These are phyloP conservation scores for Vitis hybrid DNA, from an alignment of 177 flowering plant species.

Conservation along the genomic window DNA sequence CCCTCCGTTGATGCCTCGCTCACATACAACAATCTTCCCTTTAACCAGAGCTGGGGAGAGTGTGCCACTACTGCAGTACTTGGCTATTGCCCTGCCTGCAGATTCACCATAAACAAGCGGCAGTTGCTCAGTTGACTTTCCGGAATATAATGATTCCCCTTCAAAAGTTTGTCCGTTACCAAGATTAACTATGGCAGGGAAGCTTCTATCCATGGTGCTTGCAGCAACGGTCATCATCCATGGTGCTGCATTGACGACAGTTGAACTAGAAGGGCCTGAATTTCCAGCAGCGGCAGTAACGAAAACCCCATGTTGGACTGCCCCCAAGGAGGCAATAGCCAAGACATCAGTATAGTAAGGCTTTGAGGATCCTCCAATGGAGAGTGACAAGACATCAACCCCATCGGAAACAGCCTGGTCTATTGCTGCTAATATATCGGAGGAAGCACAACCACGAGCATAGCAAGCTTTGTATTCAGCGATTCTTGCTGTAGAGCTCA, in stretches of 20 bases:
- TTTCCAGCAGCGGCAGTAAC: conserved; percentile 71
- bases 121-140: conserved; percentile 25
- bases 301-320: conserved; percentile 42
- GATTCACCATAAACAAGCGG: conserved; percentile 41
- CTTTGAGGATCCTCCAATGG: conserved; percentile 47
- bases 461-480: conserved; percentile 67
- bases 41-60: conserved; percentile 37
- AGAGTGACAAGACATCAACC: conserved; percentile 66
- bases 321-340: conserved; percentile 62
- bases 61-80: conserved; percentile 39
- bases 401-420: conserved; percentile 64
- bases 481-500: conserved; percentile 49
- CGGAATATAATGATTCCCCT: conserved; percentile 53
- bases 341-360: conserved; percentile 46
- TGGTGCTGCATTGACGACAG: conserved; percentile 56
- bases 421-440: conserved; percentile 67
- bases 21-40: conserved; percentile 59
- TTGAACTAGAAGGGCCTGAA: conserved; percentile 42
- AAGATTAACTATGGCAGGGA: conserved; percentile 48
- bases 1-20: conserved; percentile 37
- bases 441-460: conserved; percentile 38
- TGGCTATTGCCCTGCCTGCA: conserved; percentile 37
- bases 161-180: conserved; percentile 39
- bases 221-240: conserved; percentile 79
- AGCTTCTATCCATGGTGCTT: conserved; percentile 51